Evolutionary conservation across 75 land plant species (phyloP).

Genomic region (Pinus tabuliformis): DNA sequence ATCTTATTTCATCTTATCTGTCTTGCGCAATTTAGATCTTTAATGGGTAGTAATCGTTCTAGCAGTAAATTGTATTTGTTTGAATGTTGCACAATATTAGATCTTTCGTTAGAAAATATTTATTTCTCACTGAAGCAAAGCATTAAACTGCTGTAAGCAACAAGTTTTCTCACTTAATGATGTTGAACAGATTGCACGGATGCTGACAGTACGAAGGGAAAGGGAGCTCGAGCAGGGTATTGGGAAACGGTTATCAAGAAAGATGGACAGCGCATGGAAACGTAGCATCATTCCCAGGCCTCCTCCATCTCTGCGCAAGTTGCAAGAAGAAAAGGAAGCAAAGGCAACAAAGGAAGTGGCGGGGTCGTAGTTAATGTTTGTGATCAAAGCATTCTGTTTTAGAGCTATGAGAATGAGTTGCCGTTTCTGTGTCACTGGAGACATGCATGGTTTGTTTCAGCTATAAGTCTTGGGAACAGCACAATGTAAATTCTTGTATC

Average conservation of each 20-base stretch:
- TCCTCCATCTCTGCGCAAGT: constrained; percentile 74
- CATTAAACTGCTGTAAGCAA: not conserved
- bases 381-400: not conserved
- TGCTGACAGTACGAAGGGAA: constrained; percentile 92
- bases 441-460: not conserved
- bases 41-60: not conserved
- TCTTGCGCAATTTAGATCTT: not conserved
- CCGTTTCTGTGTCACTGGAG: not conserved
- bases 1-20: no score
- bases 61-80: not conserved
- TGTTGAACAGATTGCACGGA: constrained; percentile 70
- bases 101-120: not conserved
- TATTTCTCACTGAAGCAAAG: not conserved
- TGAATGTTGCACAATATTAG: not conserved
- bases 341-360: constrained; percentile 25
- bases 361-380: constrained; percentile 1
- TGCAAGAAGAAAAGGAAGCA: constrained; percentile 47
- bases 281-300: constrained; percentile 74
- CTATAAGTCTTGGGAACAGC: not conserved
- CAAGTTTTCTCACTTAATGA: not conserved
- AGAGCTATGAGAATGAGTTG: no score
- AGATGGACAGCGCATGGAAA: constrained; percentile 83
- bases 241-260: constrained; percentile 75
- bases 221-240: constrained; percentile 91
- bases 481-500: not conserved